Evolutionary conservation across 1,284 basidiomycete species (phyloP).

Genomic region (Inonotus obliquus): DNA sequence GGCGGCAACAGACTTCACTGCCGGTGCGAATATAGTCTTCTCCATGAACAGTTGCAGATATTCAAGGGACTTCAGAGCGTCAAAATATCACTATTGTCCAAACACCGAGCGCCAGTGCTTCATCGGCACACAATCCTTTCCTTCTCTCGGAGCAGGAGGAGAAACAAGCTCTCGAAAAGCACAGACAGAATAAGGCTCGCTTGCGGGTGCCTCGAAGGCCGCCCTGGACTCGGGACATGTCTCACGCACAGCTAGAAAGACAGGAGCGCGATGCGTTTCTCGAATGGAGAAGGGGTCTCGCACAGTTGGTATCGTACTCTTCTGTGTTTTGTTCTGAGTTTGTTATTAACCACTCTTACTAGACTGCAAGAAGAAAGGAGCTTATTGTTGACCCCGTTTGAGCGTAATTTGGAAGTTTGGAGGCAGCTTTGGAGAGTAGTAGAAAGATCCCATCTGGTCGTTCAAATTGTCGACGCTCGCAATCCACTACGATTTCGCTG

Average conservation of each 20-base stretch:
- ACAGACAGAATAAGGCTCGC: conserved; percentile 66
- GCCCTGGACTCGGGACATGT: conserved; percentile 79
- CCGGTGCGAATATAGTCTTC: conserved; percentile 52
- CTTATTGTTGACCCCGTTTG: conserved; percentile 89
- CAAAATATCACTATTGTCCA: conserved; percentile 91
- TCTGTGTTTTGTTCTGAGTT: conserved; percentile 2
- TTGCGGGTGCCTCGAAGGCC: conserved; percentile 85
- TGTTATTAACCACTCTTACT: conserved; percentile 8
- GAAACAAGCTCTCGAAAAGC: conserved; percentile 64
- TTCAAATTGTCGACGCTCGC: conserved; percentile 94
- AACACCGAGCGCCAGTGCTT: conserved; percentile 42
- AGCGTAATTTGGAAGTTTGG: conserved; percentile 96
- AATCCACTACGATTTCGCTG: conserved; percentile 91
- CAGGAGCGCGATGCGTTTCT: conserved; percentile 87
- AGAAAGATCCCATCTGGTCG: conserved; percentile 89
- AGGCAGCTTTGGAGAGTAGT: conserved; percentile 93
- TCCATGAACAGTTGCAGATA: not conserved
- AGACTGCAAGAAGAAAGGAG: conserved; percentile 78
- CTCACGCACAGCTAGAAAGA: conserved; percentile 72
- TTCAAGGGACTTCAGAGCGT: conserved; percentile 52
- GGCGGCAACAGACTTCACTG: conserved; percentile 96
- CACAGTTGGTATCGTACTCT: conserved; percentile 55
- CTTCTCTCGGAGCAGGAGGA: conserved; percentile 86
- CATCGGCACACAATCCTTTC: conserved; percentile 75
- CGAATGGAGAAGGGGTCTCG: conserved; percentile 88